These are phyloP conservation scores for Botrytis galanthina DNA, from an alignment of 2,329 filamentous ascomycete genomes.

Conservation along the genomic window DNA sequence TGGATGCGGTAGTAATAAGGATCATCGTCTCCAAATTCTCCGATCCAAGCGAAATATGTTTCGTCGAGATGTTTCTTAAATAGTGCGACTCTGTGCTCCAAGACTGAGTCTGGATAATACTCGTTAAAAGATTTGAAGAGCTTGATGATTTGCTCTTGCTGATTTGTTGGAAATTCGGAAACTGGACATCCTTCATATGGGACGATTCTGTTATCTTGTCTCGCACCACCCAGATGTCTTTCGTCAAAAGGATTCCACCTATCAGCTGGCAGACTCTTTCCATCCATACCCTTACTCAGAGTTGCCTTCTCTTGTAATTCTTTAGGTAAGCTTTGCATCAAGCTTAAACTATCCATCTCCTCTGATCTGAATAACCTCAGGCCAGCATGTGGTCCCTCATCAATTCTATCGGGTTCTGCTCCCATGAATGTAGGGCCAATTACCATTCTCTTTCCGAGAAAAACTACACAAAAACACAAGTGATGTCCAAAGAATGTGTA, in stretches of 20 bases:
- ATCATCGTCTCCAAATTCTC: slow-evolving; percentile 62
- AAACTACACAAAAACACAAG: slow-evolving; percentile 68
- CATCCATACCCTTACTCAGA: slow-evolving; percentile 38
- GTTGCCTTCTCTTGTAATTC: slow-evolving; percentile 36
- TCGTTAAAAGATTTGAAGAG: slow-evolving; percentile 65
- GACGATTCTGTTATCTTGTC: slow-evolving; percentile 73
- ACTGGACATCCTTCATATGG: slow-evolving; percentile 67
- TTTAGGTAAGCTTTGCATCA: slow-evolving; percentile 35
- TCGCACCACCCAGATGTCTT: slow-evolving; percentile 73
- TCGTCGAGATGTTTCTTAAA: slow-evolving; percentile 58
- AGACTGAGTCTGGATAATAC: slow-evolving; percentile 60
- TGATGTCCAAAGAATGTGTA: slow-evolving; percentile 67
- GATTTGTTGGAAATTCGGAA: slow-evolving; percentile 45
- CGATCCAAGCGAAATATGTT: slow-evolving; percentile 80
- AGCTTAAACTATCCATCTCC: slow-evolving; percentile 32
- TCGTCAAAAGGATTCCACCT: slow-evolving; percentile 82
- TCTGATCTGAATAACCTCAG: slow-evolving; percentile 32
- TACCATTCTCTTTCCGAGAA: slow-evolving; percentile 63
- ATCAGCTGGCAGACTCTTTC: slow-evolving; percentile 44
- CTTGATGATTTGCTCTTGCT: slow-evolving; percentile 53
- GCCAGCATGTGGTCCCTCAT: slow-evolving; percentile 35
- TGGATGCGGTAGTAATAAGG: slow-evolving; percentile 78
- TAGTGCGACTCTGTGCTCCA: slow-evolving; percentile 53
- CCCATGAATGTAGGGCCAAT: slow-evolving; percentile 76
- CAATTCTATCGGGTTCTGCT: slow-evolving; percentile 65